Evolutionary conservation across 202 grass and related monocot genomes (phyloP), one percentile per base, ranked within the genome.

Genomic region (Elaeis oleifera): DNA sequence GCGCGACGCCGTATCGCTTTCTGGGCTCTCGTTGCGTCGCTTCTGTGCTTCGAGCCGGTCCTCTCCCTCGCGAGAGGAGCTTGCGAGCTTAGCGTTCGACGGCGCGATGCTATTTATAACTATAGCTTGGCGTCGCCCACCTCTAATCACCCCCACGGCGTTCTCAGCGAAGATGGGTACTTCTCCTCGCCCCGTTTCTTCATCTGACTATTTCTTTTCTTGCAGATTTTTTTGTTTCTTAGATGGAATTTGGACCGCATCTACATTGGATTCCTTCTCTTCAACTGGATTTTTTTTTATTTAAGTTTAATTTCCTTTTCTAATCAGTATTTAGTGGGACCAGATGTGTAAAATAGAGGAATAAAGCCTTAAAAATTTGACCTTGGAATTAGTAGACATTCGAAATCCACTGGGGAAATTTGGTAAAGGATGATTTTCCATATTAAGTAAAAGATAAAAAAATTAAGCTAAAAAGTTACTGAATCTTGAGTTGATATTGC

Each of bases 161-260:
- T 87, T 59, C 94, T 84, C 75, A 99, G 88, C 75, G 84, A 99
- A 77, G 94, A 97, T 52, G 85, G 88, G 94, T 97, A 84, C 27
- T 51, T 51, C 15, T 16, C 29, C 4, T 58, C 52, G 51, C 48
- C 26, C 23, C 28, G 3, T 54, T 54, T 54, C 21, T 17, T 54
- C 52, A 6, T 54, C 52, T 6, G 53, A 13, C 19, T 14, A 56
- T 23, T 56, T 56, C 19, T 21, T 56, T 56, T 56, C 21, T 3
- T 56, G 18, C 1, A 22, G 18, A 9, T 56, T 21, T 21, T 55
- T 23, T 15, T 3, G 18, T 23, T 18, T 21, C 13, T 56, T 18
- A 44, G 36, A 36, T 44, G 9, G 11, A 13, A 44, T 44, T 44
- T 44, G 9, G 8, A 13, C 9, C 36, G 36, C 36, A 44, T 44